phyloP scores from a whole-genome alignment of 2,329 filamentous ascomycete genomes.

The Diaporthe vexans region DNA sequence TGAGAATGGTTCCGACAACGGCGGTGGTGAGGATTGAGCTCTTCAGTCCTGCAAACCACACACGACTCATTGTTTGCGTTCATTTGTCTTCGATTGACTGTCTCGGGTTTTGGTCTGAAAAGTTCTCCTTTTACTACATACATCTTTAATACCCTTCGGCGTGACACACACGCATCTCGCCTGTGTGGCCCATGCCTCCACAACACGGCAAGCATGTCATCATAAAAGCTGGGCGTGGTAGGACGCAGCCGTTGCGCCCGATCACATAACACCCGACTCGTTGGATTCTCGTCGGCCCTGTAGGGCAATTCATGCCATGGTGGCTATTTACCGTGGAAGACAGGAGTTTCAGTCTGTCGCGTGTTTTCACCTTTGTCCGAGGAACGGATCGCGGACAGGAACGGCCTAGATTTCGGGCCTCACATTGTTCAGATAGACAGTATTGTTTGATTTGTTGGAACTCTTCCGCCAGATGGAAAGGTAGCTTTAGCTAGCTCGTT shows the following conservation, averaged over 20 bases:
- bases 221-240: not conserved
- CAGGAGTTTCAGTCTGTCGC: not conserved
- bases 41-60: not conserved
- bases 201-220: not conserved
- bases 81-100: not conserved
- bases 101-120: conserved; percentile 26
- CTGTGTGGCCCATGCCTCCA: not conserved
- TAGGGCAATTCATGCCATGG: not conserved
- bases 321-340: conserved; percentile 8
- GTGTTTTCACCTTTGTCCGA: not conserved
- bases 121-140: conserved; percentile 17
- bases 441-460: conserved; percentile 26
- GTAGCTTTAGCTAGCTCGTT: conserved; percentile 39
- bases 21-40: not conserved
- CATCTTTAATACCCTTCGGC: conserved; percentile 33
- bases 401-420: conserved; percentile 4
- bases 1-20: not conserved
- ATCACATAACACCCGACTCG: conserved; percentile 15
- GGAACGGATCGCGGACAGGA: conserved; percentile 1
- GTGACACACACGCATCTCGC: not conserved
- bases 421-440: conserved; percentile 35
- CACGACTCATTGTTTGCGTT: not conserved
- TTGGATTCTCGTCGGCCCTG: conserved; percentile 17
- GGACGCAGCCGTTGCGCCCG: not conserved
- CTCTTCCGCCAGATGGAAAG: conserved; percentile 20